These are phyloP conservation scores for Albizia julibrissin DNA, from an alignment of 306 rosid genomes.

Conservation along the genomic window DNA sequence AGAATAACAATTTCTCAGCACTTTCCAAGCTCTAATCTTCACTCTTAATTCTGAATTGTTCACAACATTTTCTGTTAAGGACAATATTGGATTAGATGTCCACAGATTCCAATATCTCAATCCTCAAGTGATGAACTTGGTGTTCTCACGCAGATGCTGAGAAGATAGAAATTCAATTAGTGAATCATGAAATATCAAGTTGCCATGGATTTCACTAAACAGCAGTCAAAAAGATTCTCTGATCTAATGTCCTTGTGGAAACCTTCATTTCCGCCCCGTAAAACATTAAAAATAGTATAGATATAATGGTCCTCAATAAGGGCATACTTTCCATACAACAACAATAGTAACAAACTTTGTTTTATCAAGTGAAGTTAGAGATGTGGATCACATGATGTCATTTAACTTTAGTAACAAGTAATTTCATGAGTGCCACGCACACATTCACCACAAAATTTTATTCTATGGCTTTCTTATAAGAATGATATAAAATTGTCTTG, in stretches of 20 bases:
- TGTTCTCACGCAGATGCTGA: not conserved
- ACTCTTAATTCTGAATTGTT: not conserved
- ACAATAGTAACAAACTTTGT: not conserved
- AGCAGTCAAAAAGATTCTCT: not conserved
- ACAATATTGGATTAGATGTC: not conserved
- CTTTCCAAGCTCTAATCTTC: not conserved
- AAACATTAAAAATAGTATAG: not conserved
- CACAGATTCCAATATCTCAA: not conserved
- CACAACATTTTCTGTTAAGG: not conserved
- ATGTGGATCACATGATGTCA: not conserved
- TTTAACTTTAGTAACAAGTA: not conserved
- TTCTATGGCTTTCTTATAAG: not conserved
- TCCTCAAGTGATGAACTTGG: not conserved
- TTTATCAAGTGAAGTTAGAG: not conserved
- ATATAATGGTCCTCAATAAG: not conserved
- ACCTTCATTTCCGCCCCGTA: not conserved
- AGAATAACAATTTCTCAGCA: not conserved
- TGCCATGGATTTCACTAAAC: not conserved
- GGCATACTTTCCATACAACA: not conserved
- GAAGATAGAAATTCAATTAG: not conserved
- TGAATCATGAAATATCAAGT: not conserved
- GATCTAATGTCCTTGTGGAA: not conserved
- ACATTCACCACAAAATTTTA: not conserved
- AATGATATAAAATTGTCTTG: not conserved
- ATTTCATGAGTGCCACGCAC: not conserved